Percentiles rank a stretch among this genome's conserved stretches.
Conservation (phyloP, 805 yeast species). For the Yarrowia osloensis region DNA sequence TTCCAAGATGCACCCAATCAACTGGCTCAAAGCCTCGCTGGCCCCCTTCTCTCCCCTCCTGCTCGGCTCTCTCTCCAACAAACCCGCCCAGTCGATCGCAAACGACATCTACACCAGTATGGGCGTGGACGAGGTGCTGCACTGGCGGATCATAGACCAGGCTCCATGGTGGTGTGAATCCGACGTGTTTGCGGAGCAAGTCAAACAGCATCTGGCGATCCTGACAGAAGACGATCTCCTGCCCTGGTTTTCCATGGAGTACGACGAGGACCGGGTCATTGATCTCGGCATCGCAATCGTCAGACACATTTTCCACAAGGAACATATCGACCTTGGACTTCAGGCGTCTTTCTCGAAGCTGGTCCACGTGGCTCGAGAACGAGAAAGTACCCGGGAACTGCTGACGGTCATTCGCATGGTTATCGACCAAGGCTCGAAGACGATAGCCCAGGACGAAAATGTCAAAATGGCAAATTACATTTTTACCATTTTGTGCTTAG, state of each 20-base stretch:
- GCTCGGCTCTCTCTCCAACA: no score
- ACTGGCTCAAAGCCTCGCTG: neutral
- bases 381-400: neutral
- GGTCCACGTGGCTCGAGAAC: neutral
- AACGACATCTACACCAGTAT: neutral
- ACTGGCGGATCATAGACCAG: neutral
- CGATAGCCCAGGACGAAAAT: conserved; percentile 10
- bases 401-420: neutral
- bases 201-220: neutral
- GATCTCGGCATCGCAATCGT: conserved; percentile 12
- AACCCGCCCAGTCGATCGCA: conserved; percentile 1
- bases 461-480: conserved; percentile 23
- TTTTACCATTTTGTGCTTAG: neutral
- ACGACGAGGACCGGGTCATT: neutral
- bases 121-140: neutral
- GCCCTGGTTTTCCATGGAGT: conserved; percentile 11
- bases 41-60: neutral
- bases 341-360: neutral
- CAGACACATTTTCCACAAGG: neutral
- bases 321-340: neutral
- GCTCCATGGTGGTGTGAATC: conserved; percentile 14
- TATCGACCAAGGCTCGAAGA: neutral
- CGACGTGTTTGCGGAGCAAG: neutral
- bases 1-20: neutral
- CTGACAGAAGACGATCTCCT: conserved; percentile 4